Evolutionary conservation across 352 stramenopile species (phyloP), one percentile per base, ranked within the genome.

Genomic region (Phytophthora europaea): DNA sequence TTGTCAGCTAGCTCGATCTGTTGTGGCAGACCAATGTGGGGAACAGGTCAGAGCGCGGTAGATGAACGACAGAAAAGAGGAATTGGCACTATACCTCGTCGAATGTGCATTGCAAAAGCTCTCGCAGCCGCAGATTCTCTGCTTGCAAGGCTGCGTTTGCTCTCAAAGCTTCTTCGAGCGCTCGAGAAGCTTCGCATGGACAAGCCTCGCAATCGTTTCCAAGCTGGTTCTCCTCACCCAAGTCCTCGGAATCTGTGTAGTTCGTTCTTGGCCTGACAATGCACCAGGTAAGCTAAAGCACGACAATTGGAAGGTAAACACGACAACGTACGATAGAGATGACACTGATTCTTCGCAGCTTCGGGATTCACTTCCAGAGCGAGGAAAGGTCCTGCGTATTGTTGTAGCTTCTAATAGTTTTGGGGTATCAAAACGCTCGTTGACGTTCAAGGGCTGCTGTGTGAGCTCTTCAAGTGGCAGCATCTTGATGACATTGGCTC

Each of bases 71-170:
- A 43, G 15, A 50, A 9, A 3, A 43, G 10, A 51, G 18, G 28
- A 4, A 12, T 36, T 47, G 36, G 20, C 13, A 5, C 10, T 43
- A 15, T 70, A 79, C 74, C 73, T 82, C 74, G 40, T 83, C 64
- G 48, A 86, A 82, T 16, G 73, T 85, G 23, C 60, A 72, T 48
- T 81, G 55, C 33, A 85, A 45, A 0, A 84, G 73, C 58, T 83
- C 72, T 67, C 65, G 65, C 7, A 85, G 57, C 2, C 61, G 78
- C n/a, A 65, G 9, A 52, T 85, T 87, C 38, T 84, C 78, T 5
- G n/a, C 20, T 59, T 78, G 65, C 28, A 87, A 51, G 9, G 62
- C 65, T 48, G 62, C 53, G 26, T 80, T 88, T 34, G 51, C 57
- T 20, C 58, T 63, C 12, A 70, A 15, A 51, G 71, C 60, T 34